A percentile compares a stretch with the other conserved stretches of the same genome.
Conservation (phyloP, 345 rosid species). For the Linum lewisii region DNA sequence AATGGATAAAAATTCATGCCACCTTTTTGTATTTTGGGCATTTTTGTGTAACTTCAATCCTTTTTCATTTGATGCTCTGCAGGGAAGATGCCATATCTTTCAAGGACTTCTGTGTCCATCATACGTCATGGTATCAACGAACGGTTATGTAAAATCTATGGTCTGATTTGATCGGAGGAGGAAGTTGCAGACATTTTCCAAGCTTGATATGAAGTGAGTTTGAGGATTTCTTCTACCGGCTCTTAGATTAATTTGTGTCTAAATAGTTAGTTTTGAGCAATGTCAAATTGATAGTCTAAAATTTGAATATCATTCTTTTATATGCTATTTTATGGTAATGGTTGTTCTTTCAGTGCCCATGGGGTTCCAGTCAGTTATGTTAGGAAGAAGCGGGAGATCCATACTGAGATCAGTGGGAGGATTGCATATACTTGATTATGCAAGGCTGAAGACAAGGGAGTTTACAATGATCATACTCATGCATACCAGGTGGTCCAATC, state of each 20-base stretch:
- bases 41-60: no score
- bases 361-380: constrained; percentile 91
- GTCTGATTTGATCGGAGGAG: constrained; percentile 68
- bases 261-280: no score
- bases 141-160: constrained; percentile 79
- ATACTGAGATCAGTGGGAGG: constrained; percentile 90
- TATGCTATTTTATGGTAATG: constrained; percentile 46
- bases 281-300: no score
- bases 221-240: no score
- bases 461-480: constrained; percentile 58
- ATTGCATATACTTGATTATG: constrained; percentile 76
- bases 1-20: no score
- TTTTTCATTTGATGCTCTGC: background rate
- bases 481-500: constrained; percentile 38
- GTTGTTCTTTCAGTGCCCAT: constrained; percentile 97
- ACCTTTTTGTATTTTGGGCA: no score
- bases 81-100: constrained; percentile 44
- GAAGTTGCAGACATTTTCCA: no score
- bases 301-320: background rate
- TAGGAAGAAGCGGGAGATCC: constrained; percentile 83
- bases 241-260: no score
- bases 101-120: constrained; percentile 61
- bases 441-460: constrained; percentile 64
- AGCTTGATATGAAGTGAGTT: no score
- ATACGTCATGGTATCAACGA: constrained; percentile 83